These are phyloP conservation scores for Lobosporangium transversale DNA, from an alignment of 192 early-diverging fungal species.

Conservation along the genomic window DNA sequence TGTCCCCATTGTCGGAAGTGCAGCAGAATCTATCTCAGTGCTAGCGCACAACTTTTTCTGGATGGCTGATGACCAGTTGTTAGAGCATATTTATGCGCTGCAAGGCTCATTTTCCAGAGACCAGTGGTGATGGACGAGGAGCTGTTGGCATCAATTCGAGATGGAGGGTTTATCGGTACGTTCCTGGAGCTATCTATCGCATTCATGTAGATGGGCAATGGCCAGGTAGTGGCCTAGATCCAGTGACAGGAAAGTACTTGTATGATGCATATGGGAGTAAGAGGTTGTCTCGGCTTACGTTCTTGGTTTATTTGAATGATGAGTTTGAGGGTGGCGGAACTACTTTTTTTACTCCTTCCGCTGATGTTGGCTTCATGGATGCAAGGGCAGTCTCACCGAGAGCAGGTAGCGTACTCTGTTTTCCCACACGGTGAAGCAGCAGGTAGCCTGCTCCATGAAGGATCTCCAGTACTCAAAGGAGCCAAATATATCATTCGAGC, in stretches of 20 bases:
- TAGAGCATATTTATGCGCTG: slow-evolving; percentile 62
- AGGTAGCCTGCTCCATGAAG: slow-evolving; percentile 56
- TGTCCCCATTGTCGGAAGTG: slow-evolving; percentile 64
- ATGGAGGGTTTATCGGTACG: slow-evolving; percentile 73
- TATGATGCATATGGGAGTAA: slow-evolving; percentile 62
- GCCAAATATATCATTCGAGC: slow-evolving; percentile 61
- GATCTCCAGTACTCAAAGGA: slow-evolving; percentile 53
- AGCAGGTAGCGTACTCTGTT: slow-evolving; percentile 48
- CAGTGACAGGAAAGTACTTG: slow-evolving; percentile 62
- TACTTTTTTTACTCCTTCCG: slow-evolving; percentile 52
- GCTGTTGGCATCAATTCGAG: slow-evolving; percentile 68
- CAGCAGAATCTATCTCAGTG: slow-evolving; percentile 60
- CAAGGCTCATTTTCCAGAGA: slow-evolving; percentile 61
- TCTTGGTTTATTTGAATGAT: slow-evolving; percentile 61
- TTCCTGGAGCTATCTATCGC: slow-evolving; percentile 71
- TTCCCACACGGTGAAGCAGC: slow-evolving; percentile 48
- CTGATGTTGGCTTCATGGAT: slow-evolving; percentile 48
- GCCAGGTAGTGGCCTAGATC: slow-evolving; percentile 67
- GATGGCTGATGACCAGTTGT: slow-evolving; percentile 69
- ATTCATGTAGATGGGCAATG: slow-evolving; percentile 77
- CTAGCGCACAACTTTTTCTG: slow-evolving; percentile 76
- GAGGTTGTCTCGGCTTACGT: slow-evolving; percentile 51
- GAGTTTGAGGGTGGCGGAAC: slow-evolving; percentile 64
- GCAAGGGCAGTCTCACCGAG: slow-evolving; percentile 40
- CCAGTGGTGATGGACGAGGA: slow-evolving; percentile 47